Conservation (phyloP, 2,329 filamentous ascomycete genomes). For the Fusarium praegraminearum region DNA sequence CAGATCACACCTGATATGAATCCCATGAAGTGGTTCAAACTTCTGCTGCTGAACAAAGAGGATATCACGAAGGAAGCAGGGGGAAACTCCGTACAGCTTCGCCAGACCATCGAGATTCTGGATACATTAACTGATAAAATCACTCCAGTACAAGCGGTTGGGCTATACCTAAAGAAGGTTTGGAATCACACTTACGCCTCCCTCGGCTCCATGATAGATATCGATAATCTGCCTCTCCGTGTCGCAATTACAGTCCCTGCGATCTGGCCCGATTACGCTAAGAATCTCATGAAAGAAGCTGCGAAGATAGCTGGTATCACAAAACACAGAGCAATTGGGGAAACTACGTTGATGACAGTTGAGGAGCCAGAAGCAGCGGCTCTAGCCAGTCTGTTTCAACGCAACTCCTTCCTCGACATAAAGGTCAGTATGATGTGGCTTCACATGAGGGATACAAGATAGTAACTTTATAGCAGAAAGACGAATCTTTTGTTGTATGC, state of each 20-base stretch:
- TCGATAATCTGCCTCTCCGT: not conserved
- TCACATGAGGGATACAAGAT: not conserved
- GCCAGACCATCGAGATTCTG: not conserved
- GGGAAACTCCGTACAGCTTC: not conserved
- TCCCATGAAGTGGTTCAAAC: slow-evolving; percentile 30
- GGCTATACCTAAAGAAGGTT: slow-evolving; percentile 8
- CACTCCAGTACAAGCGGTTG: not conserved
- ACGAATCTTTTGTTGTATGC: slow-evolving; percentile 1
- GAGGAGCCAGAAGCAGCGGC: slow-evolving; percentile 8
- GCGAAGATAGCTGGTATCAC: not conserved
- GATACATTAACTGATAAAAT: accelerated
- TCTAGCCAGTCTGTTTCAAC: not conserved
- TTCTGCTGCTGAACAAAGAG: slow-evolving; percentile 7
- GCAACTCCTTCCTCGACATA: not conserved
- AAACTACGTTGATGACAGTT: not conserved
- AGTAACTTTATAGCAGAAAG: not conserved
- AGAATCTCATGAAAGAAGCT: not conserved
- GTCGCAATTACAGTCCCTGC: not conserved
- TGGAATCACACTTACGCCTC: slow-evolving; percentile 20
- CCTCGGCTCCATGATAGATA: not conserved
- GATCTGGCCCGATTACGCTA: not conserved
- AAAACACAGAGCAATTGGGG: not conserved
- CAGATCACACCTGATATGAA: slow-evolving; percentile 20
- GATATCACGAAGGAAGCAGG: slow-evolving; percentile 14
- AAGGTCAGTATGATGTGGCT: not conserved